Conservation (phyloP, 441 rosid species). For the Eutrema salsugineum region DNA sequence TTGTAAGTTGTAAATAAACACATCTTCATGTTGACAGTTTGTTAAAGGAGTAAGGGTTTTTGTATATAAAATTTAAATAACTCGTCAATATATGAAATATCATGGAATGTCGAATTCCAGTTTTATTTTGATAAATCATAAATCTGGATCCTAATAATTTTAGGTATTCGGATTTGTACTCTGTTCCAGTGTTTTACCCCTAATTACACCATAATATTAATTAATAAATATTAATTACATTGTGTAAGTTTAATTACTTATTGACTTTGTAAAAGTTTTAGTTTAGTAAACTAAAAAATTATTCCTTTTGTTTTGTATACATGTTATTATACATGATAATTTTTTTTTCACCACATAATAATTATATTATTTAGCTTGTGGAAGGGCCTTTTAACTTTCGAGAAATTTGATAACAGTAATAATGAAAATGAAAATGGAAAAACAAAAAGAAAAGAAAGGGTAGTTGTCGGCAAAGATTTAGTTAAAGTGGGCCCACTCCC, state of each 20-base stretch:
- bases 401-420: not conserved
- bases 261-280: not conserved
- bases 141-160: too few relatives aligned
- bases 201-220: too few relatives aligned
- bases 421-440: not conserved
- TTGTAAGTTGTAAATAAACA: not conserved
- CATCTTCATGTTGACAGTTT: not conserved
- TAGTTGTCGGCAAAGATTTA: slow-evolving; percentile 44
- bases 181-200: too few relatives aligned
- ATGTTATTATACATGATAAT: not conserved
- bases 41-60: not conserved
- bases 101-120: too few relatives aligned
- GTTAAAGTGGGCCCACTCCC: slow-evolving; percentile 22
- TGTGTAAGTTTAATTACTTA: not conserved
- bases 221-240: not conserved
- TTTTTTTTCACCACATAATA: too few relatives aligned
- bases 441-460: not conserved
- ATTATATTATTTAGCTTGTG: too few relatives aligned
- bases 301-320: not conserved
- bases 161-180: too few relatives aligned
- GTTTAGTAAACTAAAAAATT: not conserved
- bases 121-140: too few relatives aligned
- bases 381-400: not conserved
- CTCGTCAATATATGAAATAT: not conserved
- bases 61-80: not conserved